Conservation (phyloP, 768 basidiomycete species). For the Boletus sp. region DNA sequence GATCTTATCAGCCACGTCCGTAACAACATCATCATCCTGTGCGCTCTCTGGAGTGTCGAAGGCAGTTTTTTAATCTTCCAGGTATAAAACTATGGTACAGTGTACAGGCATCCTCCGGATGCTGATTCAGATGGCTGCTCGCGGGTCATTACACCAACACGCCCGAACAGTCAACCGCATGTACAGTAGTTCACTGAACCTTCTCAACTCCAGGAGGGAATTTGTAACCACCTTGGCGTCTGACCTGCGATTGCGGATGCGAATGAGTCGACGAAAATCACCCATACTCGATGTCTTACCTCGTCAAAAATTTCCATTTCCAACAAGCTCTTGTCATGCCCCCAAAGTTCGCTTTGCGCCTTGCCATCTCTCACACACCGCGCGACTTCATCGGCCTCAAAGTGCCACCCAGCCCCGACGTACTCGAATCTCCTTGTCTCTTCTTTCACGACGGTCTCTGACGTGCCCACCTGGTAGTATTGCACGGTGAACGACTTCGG, state of each 20-base stretch:
- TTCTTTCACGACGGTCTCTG: constrained; percentile 45
- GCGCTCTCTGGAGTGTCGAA: no score
- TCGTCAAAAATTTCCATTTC: constrained; percentile 87
- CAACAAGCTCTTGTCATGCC: constrained; percentile 74
- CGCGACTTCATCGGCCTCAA: constrained; percentile 87
- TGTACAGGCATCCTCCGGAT: no score
- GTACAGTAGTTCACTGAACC: constrained; percentile 9
- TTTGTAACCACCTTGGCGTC: constrained; percentile 63
- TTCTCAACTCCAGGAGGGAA: constrained; percentile 66
- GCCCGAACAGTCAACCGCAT: not conserved
- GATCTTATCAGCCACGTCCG: no score
- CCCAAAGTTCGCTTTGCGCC: constrained; percentile 71
- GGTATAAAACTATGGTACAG: no score
- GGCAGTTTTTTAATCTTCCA: no score
- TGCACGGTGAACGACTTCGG: constrained; percentile 66
- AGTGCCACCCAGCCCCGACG: constrained; percentile 75
- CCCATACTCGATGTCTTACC: constrained; percentile 38
- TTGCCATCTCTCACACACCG: constrained; percentile 72
- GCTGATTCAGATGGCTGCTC: no score
- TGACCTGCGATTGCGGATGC: constrained; percentile 43
- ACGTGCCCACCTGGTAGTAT: constrained; percentile 50
- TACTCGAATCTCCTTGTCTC: constrained; percentile 60
- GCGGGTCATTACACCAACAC: not conserved
- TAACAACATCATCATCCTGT: no score
- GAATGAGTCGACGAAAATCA: constrained; percentile 10